A percentile compares a stretch with the other conserved stretches of the same genome.
Evolutionary conservation across 2,329 filamentous ascomycete species (phyloP).

Genomic region (Diaporthe sp.): DNA sequence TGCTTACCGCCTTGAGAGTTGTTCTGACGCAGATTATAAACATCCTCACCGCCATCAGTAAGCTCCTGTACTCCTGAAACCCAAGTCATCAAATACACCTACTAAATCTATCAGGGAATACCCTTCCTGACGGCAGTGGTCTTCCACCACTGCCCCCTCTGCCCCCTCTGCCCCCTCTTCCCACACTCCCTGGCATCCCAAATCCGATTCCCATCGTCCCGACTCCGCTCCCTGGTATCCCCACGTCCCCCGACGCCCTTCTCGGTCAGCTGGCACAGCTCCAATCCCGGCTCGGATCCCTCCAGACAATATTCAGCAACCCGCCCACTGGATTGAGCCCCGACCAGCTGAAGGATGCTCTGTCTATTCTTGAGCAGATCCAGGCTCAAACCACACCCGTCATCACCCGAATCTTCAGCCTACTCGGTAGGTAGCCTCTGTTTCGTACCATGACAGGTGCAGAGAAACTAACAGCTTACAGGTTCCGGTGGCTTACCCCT

Average conservation of each 20-base stretch:
- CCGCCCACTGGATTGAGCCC: not conserved
- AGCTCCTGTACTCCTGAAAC: not conserved
- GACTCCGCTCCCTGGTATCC: not conserved
- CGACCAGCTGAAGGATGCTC: not conserved
- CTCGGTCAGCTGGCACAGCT: not conserved
- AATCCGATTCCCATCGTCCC: not conserved
- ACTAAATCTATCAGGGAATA: not conserved
- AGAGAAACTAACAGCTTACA: not conserved
- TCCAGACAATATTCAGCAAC: constrained; percentile 1
- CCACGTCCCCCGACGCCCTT: not conserved
- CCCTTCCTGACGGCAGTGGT: not conserved
- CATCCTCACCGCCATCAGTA: not conserved
- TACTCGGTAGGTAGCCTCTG: not conserved
- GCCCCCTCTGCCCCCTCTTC: not conserved
- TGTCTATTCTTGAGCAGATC: not conserved
- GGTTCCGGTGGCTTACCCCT: not conserved
- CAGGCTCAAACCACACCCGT: not conserved
- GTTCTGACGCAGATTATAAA: not conserved
- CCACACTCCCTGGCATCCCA: not conserved
- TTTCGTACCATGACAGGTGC: not conserved
- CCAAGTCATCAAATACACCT: no score
- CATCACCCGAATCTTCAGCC: not conserved
- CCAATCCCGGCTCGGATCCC: not conserved
- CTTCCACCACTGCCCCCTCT: not conserved
- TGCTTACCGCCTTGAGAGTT: not conserved